Evolutionary conservation across 192 early-diverging fungal genomes (phyloP).

Genomic region (Paraglomus brasilianum): DNA sequence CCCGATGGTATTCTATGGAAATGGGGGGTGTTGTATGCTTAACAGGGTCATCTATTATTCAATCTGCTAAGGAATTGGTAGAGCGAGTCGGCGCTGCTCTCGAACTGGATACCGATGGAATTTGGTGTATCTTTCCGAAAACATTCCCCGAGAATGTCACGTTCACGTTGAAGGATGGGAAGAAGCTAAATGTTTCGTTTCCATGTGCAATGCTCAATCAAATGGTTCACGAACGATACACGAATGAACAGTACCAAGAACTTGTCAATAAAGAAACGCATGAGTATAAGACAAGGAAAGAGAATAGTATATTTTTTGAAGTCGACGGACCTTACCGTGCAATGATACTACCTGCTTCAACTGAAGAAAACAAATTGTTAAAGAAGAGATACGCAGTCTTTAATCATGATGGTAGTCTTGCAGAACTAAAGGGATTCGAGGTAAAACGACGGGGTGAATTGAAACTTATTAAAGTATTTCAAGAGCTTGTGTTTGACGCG

Average conservation of each 20-base stretch:
- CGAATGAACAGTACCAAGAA: conserved; percentile 97
- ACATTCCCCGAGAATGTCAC: conserved; percentile 92
- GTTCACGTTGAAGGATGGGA: conserved; percentile 81
- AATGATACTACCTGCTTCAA: conserved; percentile 96
- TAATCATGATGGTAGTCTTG: conserved; percentile 89
- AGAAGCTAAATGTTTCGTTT: conserved; percentile 84
- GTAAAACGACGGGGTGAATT: conserved; percentile 98
- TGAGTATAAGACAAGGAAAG: conserved; percentile 69
- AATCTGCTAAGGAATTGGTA: conserved; percentile 88
- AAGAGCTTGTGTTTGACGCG: conserved; percentile 89
- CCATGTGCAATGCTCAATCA: conserved; percentile 99
- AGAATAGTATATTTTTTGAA: conserved; percentile 99
- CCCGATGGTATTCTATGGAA: conserved; percentile 97
- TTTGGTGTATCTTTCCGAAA: conserved; percentile 95
- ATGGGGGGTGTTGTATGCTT: conserved; percentile 99
- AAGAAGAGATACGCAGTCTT: conserved; percentile 99
- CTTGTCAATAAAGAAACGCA: conserved; percentile 55
- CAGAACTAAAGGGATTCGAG: conserved; percentile 98
- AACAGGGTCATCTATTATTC: conserved; percentile 96
- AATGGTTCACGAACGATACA: conserved; percentile 92
- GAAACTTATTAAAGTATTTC: conserved; percentile 98
- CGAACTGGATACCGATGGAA: conserved; percentile 98
- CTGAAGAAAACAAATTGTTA: conserved; percentile 91
- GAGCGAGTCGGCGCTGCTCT: conserved; percentile 92
- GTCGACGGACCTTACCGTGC: conserved; percentile 98